Base-by-base conservation (phyloP, 768 basidiomycete species). In the Cantharellus anzutake region DNA sequence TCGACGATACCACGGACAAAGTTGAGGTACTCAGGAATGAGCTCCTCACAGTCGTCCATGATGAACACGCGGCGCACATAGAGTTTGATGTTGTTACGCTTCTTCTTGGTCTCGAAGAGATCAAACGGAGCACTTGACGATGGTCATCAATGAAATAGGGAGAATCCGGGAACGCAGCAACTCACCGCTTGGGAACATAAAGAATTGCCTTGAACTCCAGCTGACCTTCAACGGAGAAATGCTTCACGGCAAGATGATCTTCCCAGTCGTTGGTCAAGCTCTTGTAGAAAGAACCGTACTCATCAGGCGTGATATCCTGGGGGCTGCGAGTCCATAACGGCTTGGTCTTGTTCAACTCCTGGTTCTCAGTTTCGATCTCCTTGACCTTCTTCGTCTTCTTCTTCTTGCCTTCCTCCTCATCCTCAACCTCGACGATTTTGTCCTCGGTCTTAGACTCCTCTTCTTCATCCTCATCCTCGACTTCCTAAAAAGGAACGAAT, bases 71-170 rank as follows among this genome's bases (percentile, higher is more conserved):
- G 91, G 78, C 96, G 90, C 67, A 99, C 96, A 71, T 98, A 99
- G 71, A 99, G 92, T 77, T 99, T 99, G 81, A 99, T 98, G 86
- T 98, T 98, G 81, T 97, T 97, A 68, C 94, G 89, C 82, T 98
- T 98, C 87, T 98, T 98, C 86, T 99, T 98, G 62, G 87, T 88
- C 78, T 99, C 96, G 76, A 99, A 99, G 71, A 99, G 85, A 70
- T 99, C 96, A 74, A 98, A 98, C 58, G 96, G 96, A 51, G 94
- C 96, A 62, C 92, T 92, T 58, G 20, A 53, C 2, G 51, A 29
- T 4, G 37, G 7, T 55, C 3, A 16, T 42, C 5, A 41, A 60
- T 64, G 41, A 63, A 59, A 20, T 29, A 7, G 0, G 3, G 20
- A 40, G 38, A 58, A 40, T 44, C 3, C 3, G 5, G 39, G 14